Base-by-base conservation (phyloP, 1,284 basidiomycete species). In the Entoloma clypeatum region DNA sequence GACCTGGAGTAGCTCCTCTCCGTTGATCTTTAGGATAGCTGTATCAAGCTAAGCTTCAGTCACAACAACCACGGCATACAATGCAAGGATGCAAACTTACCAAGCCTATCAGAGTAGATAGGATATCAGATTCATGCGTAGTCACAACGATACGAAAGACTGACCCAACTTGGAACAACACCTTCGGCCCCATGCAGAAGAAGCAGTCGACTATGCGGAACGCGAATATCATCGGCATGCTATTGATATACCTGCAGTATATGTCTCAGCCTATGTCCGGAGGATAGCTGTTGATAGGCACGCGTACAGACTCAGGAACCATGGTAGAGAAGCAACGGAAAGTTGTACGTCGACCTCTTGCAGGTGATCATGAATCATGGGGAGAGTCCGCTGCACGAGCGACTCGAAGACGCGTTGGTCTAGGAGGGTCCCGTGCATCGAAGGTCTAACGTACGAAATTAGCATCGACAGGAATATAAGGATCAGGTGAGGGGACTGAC, bases 131-230 rank as follows among this genome's bases (percentile, higher is more conserved):
- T 36, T 27, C 4, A 31, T 7, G 10, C 9, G 19, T 7, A 7
- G 27, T 9, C 18, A 33, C 36, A 18, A 44, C 4, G 27, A 32
- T 14, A 35, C 11, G 24, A 11, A 44, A 7, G 26, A 66, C 88
- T 63, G 58, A 92, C 88, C 90, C 92, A 43, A 95, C 86, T 77
- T 99, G 95, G 73, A 99, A 99, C 32, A 99, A 69, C 9, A 99
- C 96, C 57, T 94, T 98, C 2, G 95, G 92, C 0, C 96, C 96
- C 92, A 97, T 98, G 50, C 94, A 94, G 70, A 99, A 90, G 66
- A 99, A 96, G 63, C 96, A 99, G 62, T 99, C 96, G 2, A 97
- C 92, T 58, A 99, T 93, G 33, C 96, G 81, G 74, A 98, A 99
- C 0, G 96, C 95, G 59, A 99, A 99, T 34, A 99, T 86, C 81